Evolutionary conservation across 257 asterid genomes (phyloP), one percentile per base, ranked within the genome.

Genomic region (Agastache rugosa): DNA sequence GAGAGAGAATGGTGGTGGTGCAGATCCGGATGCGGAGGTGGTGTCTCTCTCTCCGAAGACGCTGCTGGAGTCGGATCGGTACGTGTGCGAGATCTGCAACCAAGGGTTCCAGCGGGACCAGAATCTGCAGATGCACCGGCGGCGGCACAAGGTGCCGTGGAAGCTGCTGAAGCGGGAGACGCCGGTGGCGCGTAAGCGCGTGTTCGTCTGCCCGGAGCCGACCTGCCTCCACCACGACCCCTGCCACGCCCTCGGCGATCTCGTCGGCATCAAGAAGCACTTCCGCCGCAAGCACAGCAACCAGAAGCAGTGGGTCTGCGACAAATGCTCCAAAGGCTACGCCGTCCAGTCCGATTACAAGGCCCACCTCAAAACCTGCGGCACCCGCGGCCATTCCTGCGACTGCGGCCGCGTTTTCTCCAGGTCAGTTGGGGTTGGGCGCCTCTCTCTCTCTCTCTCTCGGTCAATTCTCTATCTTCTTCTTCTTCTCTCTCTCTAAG

Each of bases 1-100:
- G 20, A 47, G 54, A 15, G 54, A 47, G 20, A 11, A 5, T 15
- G 54, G 54, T 0, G 55, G 7, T 7, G 4, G 16, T 31, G 27
- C 67, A 92, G 98, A 93, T 93, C 98, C 98, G 76, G 98, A 91
- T 76, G 97, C 98, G 23, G 96, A 93, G 58, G 98, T 91, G 68
- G 96, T 93, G 27, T 88, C 96, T 0, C 87, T 91, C 0, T 93
- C 98, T 0, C 98, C 98, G 0, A 89, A 89, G 59, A 93, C 98
- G 65, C 81, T 93, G 6, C 64, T 93, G 50, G 98, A 93, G 82
- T 93, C 97, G 20, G 98, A 93, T 75, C 90, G 93, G 54, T 93
- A 89, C 74, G 93, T 93, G 16, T 93, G 98, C 48, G 98, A 93
- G 96, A 93, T 93, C 93, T 93, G 98, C 87, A 89, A 87, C 74